Base-by-base conservation (phyloP, 768 basidiomycete species). In the Dacryopinax spathularia region DNA sequence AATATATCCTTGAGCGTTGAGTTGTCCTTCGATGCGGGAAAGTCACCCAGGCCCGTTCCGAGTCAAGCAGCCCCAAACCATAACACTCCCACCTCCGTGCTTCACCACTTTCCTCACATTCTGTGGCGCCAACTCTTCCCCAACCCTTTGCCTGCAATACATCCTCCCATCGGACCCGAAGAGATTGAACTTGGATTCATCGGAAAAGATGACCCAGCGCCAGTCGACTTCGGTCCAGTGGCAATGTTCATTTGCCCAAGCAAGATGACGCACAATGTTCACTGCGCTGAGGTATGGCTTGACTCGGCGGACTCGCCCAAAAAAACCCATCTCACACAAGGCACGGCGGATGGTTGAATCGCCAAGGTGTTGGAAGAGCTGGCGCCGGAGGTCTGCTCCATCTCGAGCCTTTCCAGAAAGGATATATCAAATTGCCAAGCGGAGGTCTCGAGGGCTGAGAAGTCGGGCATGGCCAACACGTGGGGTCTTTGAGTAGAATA, bases 141-240 rank as follows among this genome's bases (percentile, higher is more conserved):
- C 72, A 15, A 66, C 68, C 62, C 61, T 66, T 65, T 70, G 72
- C 69, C 74, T 71, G 63, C 70, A 72, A 62, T 67, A 77, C 63
- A 70, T 18, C 5, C 65, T 22, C 4, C 75, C 74, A 72, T 75
- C 72, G 7, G 72, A 75, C 15, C 70, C 69, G 65, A 75, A 71
- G 0, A 72, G 36, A 35, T 69, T 69, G 67, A 73, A 73, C 62
- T 70, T 75, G 4, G 75, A 74, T 68, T 77, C 68, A 61, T 77
- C 74, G 0, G 70, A 74, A 64, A 72, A 75, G 4, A 68, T 64
- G 2, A 77, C 70, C 1, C 22, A 44, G 7, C 43, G 13, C 74
- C 74, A 76, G 65, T 74, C 61, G 15, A 70, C 68, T 4, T 62
- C 67, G 10, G 69, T 70, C 73, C 72, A 74, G 20, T 71, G 25